These are phyloP conservation scores for Microbotryum lychnidis-dioicae DNA, from an alignment of 1,284 basidiomycete genomes.

Conservation along the genomic window DNA sequence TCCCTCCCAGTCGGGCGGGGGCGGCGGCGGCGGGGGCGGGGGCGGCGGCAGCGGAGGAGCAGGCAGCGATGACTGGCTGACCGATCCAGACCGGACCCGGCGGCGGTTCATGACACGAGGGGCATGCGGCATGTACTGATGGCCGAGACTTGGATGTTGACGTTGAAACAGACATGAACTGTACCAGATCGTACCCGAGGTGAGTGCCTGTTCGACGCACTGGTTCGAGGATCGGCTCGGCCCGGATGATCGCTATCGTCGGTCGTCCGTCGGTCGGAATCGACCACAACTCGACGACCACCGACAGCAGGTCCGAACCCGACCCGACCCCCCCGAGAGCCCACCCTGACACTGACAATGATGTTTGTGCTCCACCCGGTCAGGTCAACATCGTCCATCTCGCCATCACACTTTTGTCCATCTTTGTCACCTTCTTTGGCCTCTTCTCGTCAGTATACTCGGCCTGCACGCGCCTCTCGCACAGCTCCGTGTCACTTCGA, in stretches of 20 bases:
- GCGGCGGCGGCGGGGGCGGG: no score
- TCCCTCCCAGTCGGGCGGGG: neutral
- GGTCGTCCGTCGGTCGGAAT: no score
- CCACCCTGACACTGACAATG: no score
- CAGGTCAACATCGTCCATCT: constrained; percentile 41
- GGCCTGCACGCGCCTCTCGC: neutral
- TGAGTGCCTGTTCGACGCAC: constrained; percentile 1
- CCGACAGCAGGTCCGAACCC: no score
- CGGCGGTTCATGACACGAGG: neutral
- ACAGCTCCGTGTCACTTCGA: constrained; percentile 7
- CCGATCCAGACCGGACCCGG: neutral
- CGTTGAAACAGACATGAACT: constrained; percentile 22
- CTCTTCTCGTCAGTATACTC: constrained; percentile 25
- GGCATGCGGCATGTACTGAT: neutral
- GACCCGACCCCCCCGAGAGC: no score
- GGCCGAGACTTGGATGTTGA: neutral
- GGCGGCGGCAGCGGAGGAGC: no score
- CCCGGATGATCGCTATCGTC: no score
- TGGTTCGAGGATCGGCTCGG: no score
- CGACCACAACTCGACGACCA: no score
- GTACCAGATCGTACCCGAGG: constrained; percentile 33
- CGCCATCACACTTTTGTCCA: constrained; percentile 69
- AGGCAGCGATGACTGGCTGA: neutral
- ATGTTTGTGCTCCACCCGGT: neutral
- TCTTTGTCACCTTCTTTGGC: constrained; percentile 49